These are phyloP conservation scores for Umbelopsis sp. DNA, from an alignment of 192 early-diverging fungal species.

Conservation along the genomic window DNA sequence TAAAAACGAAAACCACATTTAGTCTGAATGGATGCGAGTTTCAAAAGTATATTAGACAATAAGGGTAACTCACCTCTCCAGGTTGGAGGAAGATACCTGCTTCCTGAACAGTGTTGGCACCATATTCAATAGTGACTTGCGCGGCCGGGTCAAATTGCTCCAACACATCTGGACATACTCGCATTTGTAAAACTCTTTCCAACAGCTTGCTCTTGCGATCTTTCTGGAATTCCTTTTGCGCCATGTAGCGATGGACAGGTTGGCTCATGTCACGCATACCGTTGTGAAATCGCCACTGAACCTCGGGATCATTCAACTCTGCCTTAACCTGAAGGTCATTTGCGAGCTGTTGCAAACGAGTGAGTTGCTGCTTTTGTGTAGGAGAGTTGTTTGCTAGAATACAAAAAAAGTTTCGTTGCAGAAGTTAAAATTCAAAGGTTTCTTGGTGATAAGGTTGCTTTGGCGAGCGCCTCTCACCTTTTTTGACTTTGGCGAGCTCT, in stretches of 20 bases:
- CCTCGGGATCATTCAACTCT: constrained; percentile 68
- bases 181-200: constrained; percentile 77
- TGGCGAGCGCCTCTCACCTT: constrained; percentile 27
- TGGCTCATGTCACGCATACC: constrained; percentile 60
- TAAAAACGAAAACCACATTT: constrained; percentile 26
- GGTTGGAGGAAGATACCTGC: constrained; percentile 41
- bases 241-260: constrained; percentile 72
- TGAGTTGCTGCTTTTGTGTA: constrained; percentile 41
- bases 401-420: neutral
- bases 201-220: constrained; percentile 57
- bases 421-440: too few species aligned
- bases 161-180: constrained; percentile 75
- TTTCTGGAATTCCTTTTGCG: constrained; percentile 58
- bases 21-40: too few species aligned
- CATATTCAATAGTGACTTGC: constrained; percentile 44
- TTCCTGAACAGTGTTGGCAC: constrained; percentile 39
- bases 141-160: constrained; percentile 46
- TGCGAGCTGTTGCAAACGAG: constrained; percentile 50
- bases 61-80: constrained; percentile 22
- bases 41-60: too few species aligned
- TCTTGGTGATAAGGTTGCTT: neutral
- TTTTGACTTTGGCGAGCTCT: constrained; percentile 35
- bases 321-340: constrained; percentile 62
- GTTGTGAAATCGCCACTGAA: constrained; percentile 37
- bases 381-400: constrained; percentile 31